Percentiles rank a stretch among this genome's conserved stretches.
Conservation (phyloP, 805 yeast species). For the Saccharomycopsis selenospora region DNA sequence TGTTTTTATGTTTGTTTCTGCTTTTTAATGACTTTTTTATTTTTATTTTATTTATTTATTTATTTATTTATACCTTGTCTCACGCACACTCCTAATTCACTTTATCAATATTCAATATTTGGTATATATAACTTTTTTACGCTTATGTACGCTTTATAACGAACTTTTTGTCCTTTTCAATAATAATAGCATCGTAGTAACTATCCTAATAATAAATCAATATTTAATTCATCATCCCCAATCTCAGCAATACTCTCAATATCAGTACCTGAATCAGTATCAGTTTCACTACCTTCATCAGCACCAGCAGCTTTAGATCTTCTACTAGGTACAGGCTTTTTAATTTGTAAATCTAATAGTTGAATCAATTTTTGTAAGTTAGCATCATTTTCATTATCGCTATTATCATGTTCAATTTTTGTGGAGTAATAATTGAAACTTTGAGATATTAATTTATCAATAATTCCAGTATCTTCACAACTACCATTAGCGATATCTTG, state of each 20-base stretch:
- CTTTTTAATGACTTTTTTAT: too few relatives aligned
- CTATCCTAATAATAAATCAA: not conserved
- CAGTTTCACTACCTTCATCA: not conserved
- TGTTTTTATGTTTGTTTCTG: too few relatives aligned
- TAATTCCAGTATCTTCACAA: not conserved
- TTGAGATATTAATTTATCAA: conserved; percentile 19
- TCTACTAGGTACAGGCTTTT: conserved; percentile 20
- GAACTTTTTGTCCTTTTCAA: too few relatives aligned
- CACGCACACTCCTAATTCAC: too few relatives aligned
- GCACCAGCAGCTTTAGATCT: conserved; percentile 14
- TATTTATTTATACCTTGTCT: too few relatives aligned
- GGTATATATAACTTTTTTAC: too few relatives aligned
- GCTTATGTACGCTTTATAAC: too few relatives aligned
- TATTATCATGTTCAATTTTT: conserved; percentile 6
- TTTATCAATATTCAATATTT: too few relatives aligned
- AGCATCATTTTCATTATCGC: conserved; percentile 24
- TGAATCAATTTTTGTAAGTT: conserved; percentile 19
- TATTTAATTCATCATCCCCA: conserved; percentile 1
- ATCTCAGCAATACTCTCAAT: not conserved
- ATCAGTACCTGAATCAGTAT: not conserved
- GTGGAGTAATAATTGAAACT: conserved; percentile 14
- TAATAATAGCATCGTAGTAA: too few relatives aligned
- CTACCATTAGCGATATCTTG: not conserved
- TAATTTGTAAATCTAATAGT: conserved; percentile 22
- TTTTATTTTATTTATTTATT: too few relatives aligned